Conservation (phyloP, 495 filamentous ascomycete genomes). For the Penicillium waksmanii region DNA sequence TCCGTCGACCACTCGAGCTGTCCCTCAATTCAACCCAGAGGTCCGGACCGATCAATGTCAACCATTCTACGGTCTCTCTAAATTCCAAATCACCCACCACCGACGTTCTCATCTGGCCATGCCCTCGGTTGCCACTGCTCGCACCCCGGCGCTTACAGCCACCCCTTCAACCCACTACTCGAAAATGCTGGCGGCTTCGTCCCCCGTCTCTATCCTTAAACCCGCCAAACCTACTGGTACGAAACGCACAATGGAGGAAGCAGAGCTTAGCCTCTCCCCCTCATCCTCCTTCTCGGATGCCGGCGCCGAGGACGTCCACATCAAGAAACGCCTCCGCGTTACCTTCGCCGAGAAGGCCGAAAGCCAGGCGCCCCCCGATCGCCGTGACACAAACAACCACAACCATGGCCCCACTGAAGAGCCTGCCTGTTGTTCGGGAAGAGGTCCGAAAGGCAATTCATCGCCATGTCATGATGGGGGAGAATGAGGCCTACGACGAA, state of each 20-base stretch:
- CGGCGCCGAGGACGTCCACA: slow-evolving; percentile 45
- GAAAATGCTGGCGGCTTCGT: slow-evolving; percentile 41
- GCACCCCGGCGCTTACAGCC: slow-evolving; percentile 33
- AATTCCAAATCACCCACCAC: slow-evolving; percentile 11
- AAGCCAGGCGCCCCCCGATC: slow-evolving; percentile 42
- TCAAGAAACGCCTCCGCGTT: slow-evolving; percentile 66
- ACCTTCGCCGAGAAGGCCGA: slow-evolving; percentile 76
- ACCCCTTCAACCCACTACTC: slow-evolving; percentile 27
- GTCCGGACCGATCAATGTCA: slow-evolving; percentile 30
- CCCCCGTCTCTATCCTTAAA: slow-evolving; percentile 50
- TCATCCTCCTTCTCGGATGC: slow-evolving; percentile 41
- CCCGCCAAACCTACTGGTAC: slow-evolving; percentile 36
- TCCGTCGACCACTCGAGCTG: slow-evolving; percentile 13
- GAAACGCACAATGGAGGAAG: slow-evolving; percentile 49
- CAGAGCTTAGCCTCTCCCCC: slow-evolving; percentile 42
- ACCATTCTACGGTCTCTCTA: slow-evolving; percentile 12
- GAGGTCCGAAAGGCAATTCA: slow-evolving; percentile 78
- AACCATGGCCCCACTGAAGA: slow-evolving; percentile 55
- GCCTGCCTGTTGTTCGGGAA: slow-evolving; percentile 61
- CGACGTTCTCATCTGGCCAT: slow-evolving; percentile 33
- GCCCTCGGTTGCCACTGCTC: slow-evolving; percentile 47
- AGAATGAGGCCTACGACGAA: slow-evolving; percentile 71
- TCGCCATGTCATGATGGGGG: slow-evolving; percentile 59
- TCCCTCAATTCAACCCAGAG: slow-evolving; percentile 11
- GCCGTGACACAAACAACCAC: slow-evolving; percentile 16